Evolutionary conservation across 495 filamentous ascomycete species (phyloP).

Genomic region (Lentithecium fluviatile): DNA sequence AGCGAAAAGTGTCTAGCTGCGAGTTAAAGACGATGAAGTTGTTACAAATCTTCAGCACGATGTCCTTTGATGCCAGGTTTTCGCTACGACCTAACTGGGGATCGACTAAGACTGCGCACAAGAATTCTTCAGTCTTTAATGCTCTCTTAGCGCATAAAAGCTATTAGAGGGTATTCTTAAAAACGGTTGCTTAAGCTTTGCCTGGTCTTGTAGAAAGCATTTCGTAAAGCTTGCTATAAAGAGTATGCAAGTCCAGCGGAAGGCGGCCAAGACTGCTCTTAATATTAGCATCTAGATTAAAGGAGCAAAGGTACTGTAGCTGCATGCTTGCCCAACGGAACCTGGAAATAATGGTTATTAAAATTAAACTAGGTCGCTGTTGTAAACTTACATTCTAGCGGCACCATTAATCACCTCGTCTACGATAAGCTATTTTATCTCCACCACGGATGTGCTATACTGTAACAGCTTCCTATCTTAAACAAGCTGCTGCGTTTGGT

Average conservation of each 20-base stretch:
- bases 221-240: constrained; percentile 37
- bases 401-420: constrained; percentile 32
- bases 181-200: constrained; percentile 3
- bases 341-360: constrained; percentile 30
- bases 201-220: constrained; percentile 12
- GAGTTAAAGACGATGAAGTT: constrained; percentile 40
- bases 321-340: constrained; percentile 45
- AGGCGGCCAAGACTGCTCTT: constrained; percentile 33
- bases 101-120: constrained; percentile 11
- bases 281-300: constrained; percentile 29
- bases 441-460: background rate
- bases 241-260: constrained; percentile 32
- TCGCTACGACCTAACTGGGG: constrained; percentile 10
- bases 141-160: constrained; percentile 31
- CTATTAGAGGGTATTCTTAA: constrained; percentile 33
- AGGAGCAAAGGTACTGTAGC: constrained; percentile 37
- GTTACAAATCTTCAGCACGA: constrained; percentile 36
- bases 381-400: constrained; percentile 41
- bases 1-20: constrained; percentile 37
- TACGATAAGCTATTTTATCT: constrained; percentile 37
- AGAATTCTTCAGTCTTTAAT: constrained; percentile 15
- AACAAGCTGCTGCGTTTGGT: constrained; percentile 32
- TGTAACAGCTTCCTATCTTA: constrained; percentile 10
- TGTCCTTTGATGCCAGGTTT: constrained; percentile 23
- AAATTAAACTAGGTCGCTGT: background rate